A percentile compares a stretch with the other conserved stretches of the same genome.
Conservation (phyloP, 2,329 filamentous ascomycete genomes). For the Paecilomyces variotii region DNA sequence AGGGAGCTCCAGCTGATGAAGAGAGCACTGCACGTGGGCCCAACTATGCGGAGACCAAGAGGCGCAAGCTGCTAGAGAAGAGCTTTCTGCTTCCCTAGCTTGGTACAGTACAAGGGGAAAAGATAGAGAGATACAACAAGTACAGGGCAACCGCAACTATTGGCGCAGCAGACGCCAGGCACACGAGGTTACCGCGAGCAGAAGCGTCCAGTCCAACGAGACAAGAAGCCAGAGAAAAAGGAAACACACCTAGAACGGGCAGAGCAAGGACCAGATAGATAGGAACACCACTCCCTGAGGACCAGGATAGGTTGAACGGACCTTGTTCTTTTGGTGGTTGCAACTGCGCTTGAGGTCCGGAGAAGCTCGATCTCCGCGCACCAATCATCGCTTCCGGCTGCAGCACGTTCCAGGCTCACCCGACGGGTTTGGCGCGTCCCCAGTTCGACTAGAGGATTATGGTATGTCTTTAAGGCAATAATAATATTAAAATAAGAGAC, state of each 20-base stretch:
- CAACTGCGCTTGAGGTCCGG: background rate
- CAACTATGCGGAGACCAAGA: background rate
- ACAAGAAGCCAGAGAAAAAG: too few species aligned
- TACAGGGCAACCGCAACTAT: background rate
- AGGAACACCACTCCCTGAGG: too few species aligned
- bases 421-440: background rate
- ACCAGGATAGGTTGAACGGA: too few species aligned
- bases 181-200: background rate
- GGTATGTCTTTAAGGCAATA: too few species aligned
- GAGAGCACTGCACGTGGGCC: background rate
- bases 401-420: constrained; percentile 5
- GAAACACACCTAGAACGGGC: background rate
- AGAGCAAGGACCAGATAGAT: too few species aligned
- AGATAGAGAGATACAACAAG: background rate
- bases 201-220: background rate
- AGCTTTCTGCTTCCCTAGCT: too few species aligned
- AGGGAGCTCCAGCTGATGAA: background rate
- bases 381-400: constrained; percentile 3
- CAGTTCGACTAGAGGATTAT: too few species aligned
- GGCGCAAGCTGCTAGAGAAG: background rate
- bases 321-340: background rate
- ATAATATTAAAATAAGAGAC: too few species aligned
- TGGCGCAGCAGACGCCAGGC: background rate
- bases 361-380: background rate
- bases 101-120: background rate